A percentile compares a stretch with the other conserved stretches of the same genome.
Evolutionary conservation across 192 early-diverging fungal species (phyloP).

Genomic region (Coemansia sp.): DNA sequence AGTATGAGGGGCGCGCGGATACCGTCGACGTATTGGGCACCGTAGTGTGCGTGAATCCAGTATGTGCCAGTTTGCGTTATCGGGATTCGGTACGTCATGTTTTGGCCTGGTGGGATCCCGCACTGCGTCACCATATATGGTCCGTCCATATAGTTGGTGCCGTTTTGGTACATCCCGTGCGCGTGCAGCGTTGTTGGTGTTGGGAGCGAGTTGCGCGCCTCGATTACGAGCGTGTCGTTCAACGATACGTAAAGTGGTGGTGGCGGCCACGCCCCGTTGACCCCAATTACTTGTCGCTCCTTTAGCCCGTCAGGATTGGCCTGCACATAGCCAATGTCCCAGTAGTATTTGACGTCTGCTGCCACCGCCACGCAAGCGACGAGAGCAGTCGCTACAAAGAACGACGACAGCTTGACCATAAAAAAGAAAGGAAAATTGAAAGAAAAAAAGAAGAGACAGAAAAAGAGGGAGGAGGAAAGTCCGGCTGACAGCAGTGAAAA

Average conservation of each 20-base stretch:
- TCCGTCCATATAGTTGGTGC: conserved; percentile 70
- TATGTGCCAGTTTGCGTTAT: conserved; percentile 75
- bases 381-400: conserved; percentile 35
- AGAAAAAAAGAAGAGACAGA: background rate
- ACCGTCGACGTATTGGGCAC: conserved; percentile 79
- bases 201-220: conserved; percentile 58
- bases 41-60: conserved; percentile 78
- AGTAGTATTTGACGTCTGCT: conserved; percentile 62
- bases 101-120: conserved; percentile 62
- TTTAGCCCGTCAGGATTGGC: conserved; percentile 66
- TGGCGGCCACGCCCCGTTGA: conserved; percentile 66
- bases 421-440: background rate
- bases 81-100: conserved; percentile 68
- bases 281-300: conserved; percentile 66
- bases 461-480: background rate
- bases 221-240: conserved; percentile 45
- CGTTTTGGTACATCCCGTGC: conserved; percentile 80
- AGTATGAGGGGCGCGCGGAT: conserved; percentile 70
- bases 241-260: conserved; percentile 33
- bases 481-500: background rate
- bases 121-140: conserved; percentile 71
- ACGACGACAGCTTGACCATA: conserved; percentile 28
- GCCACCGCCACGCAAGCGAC: conserved; percentile 22
- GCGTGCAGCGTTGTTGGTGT: conserved; percentile 64
- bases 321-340: conserved; percentile 65